phyloP scores from a whole-genome alignment of 2,329 filamentous ascomycete genomes.

The Scedosporium minutisporum region DNA sequence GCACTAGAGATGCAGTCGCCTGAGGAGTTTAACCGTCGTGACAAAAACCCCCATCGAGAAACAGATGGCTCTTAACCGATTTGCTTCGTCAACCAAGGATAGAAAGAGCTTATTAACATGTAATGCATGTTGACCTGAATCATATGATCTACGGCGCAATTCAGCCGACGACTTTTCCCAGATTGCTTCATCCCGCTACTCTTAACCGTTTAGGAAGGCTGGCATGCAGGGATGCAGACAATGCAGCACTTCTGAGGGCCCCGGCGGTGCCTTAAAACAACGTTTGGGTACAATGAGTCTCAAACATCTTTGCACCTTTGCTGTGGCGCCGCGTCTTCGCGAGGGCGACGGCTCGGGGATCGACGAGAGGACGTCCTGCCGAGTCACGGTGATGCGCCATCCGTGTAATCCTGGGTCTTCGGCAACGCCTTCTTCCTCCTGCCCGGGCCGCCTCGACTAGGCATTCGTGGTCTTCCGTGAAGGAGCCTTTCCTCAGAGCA shows the following conservation, averaged over 20 bases:
- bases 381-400: neutral
- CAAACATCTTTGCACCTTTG: too few species aligned
- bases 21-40: conserved; percentile 1
- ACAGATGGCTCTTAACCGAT: neutral
- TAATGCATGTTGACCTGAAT: neutral
- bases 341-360: neutral
- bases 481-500: too few species aligned
- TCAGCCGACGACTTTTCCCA: conserved; percentile 5
- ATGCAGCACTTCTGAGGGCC: neutral
- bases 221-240: neutral
- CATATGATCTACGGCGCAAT: conserved; percentile 3
- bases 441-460: neutral
- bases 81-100: neutral
- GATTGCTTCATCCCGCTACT: neutral
- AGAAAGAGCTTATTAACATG: neutral
- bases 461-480: neutral
- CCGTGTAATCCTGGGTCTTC: neutral
- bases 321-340: neutral
- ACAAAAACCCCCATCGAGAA: neutral
- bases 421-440: neutral
- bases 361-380: neutral
- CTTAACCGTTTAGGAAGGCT: neutral
- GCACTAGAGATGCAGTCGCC: neutral
- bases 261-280: neutral
- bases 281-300: neutral